Base-by-base conservation (phyloP, 257 asterid species). In the Plantago ovata region DNA sequence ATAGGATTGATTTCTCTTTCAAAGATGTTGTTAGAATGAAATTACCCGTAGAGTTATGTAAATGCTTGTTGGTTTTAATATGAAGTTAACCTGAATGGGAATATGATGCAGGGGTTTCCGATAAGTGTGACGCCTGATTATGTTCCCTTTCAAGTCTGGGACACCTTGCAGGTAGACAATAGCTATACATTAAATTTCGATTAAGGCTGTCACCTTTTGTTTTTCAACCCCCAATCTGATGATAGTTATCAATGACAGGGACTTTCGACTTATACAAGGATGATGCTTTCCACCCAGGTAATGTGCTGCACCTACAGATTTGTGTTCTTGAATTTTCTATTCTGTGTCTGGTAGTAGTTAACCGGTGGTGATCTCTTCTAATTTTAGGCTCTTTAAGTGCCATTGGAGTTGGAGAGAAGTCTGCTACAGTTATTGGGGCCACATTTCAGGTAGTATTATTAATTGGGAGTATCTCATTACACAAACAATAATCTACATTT, bases 391-490 rank as follows among this genome's bases (percentile, higher is more conserved):
- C 94, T 92, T 69, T 92, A 62, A 88, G 95, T 80, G 98, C 98
- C 9, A 88, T 92, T 13, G 98, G 98, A 15, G 98, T 92, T 60
- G 98, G 98, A 53, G 97, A 85, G 76, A 86, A 84, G 68, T 88
- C 97, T 9, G 98, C 98, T 71, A 88, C 98, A 24, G 95, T 81
- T 38, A 69, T 92, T 47, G 98, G 98, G 68, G 98, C 97, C 69
- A 88, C 98, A 44, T 92, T 92, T 80, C 97, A 75, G 95, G 98
- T 82, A 59, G n/a, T n/a, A n/a, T n/a, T n/a, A n/a, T n/a, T n/a
- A n/a, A n/a, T n/a, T n/a, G n/a, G n/a, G n/a, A n/a, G n/a, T n/a
- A n/a, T n/a, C n/a, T n/a, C n/a, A n/a, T n/a, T n/a, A n/a, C n/a
- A n/a, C n/a, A n/a, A n/a, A 43, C 13, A 47, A 18, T 14, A 9